phyloP scores from a whole-genome alignment of 1,284 basidiomycete genomes.

The Blastosporella zonata region DNA sequence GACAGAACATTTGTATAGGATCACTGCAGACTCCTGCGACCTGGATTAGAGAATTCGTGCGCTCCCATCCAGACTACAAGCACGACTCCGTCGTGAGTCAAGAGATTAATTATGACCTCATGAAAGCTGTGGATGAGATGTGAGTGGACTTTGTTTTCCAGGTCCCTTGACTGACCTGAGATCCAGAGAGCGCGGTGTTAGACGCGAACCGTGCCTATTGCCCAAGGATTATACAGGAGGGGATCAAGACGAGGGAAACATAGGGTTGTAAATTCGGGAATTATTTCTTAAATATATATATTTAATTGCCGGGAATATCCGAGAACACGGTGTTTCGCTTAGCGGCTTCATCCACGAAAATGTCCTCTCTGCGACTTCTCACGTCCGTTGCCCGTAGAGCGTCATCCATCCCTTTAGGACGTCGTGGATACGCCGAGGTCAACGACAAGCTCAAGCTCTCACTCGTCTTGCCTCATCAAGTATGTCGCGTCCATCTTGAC shows the following conservation, averaged over 20 bases:
- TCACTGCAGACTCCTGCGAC: slow-evolving; percentile 85
- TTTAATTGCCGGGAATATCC: slow-evolving; percentile 25
- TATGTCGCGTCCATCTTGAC: slow-evolving; percentile 38
- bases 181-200: slow-evolving; percentile 66
- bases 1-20: slow-evolving; percentile 42
- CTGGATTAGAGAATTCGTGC: slow-evolving; percentile 93
- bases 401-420: slow-evolving; percentile 48
- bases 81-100: slow-evolving; percentile 87
- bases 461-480: slow-evolving; percentile 91
- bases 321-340: slow-evolving; percentile 31
- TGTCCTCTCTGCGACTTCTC: slow-evolving; percentile 75
- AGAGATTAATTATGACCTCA: slow-evolving; percentile 93
- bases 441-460: slow-evolving; percentile 87
- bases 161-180: slow-evolving; percentile 6
- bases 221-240: slow-evolving; percentile 56
- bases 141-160: slow-evolving; percentile 38
- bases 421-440: slow-evolving; percentile 86
- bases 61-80: slow-evolving; percentile 86
- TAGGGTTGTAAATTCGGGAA: slow-evolving; percentile 23
- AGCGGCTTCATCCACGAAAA: slow-evolving; percentile 32
- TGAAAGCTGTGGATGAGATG: slow-evolving; percentile 92
- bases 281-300: slow-evolving; percentile 1
- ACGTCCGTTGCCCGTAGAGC: slow-evolving; percentile 62
- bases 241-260: slow-evolving; percentile 38
- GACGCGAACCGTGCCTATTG: slow-evolving; percentile 62